These are phyloP conservation scores for Arabis alpina DNA, from an alignment of 345 rosid species.

Conservation along the genomic window DNA sequence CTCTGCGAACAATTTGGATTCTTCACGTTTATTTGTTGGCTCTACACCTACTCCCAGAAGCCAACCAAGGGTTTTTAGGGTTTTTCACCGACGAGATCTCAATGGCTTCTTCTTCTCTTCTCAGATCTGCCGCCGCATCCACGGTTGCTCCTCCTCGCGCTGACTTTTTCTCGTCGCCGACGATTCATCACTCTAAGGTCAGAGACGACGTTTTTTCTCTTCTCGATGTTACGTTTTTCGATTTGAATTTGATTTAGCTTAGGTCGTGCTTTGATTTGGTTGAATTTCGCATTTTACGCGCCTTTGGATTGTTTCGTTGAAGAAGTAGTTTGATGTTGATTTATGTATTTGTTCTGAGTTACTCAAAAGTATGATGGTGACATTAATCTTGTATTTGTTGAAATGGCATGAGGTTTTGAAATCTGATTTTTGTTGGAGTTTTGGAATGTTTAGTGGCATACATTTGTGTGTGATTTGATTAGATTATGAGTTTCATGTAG, in stretches of 20 bases:
- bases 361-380: constrained; percentile 11
- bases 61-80: constrained; percentile 36
- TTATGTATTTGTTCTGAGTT: background rate
- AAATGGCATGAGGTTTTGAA: background rate
- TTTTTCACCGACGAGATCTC: constrained; percentile 38
- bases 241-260: constrained; percentile 14
- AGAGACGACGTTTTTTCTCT: constrained; percentile 25
- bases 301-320: constrained; percentile 16
- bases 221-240: background rate
- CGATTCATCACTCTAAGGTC: constrained; percentile 66
- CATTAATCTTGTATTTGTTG: constrained; percentile 6
- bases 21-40: constrained; percentile 42
- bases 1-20: constrained; percentile 38
- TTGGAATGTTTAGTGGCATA: background rate
- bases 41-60: constrained; percentile 40
- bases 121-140: constrained; percentile 66
- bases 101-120: constrained; percentile 73
- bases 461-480: background rate
- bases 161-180: constrained; percentile 47
- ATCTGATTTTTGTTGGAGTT: background rate
- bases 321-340: background rate
- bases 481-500: constrained; percentile 10
- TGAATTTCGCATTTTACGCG: constrained; percentile 10
- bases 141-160: constrained; percentile 44
- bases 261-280: constrained; percentile 25